Evolutionary conservation across 2,329 filamentous ascomycete species (phyloP), one percentile per base, ranked within the genome.

Genomic region (Penicillium psychrosexuale): DNA sequence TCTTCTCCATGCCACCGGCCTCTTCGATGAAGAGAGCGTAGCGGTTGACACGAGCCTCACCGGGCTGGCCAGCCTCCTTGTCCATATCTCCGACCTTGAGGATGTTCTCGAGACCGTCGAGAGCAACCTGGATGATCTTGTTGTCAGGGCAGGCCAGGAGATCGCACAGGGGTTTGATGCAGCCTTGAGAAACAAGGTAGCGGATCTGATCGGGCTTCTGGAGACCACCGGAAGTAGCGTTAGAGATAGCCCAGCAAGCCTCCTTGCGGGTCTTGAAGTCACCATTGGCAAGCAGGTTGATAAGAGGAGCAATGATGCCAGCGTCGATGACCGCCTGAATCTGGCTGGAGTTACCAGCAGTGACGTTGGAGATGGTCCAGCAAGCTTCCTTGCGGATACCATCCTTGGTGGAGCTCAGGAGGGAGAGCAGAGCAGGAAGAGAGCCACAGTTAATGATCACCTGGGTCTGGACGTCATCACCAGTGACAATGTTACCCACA

Each of bases 291-390:
- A 99, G 84, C 36, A 99, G 85, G 76, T 97, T 92, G 72, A 99
- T 97, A 67, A 99, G 81, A 58, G 94, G 94, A 34, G 91, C 91
- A 65, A 99, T 94, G 70, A 99, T 96, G 78, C 95, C 94, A 68
- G 92, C 92, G 69, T 99, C 94, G 67, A 99, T 88, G 53, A 99
- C 94, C 9, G 91, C 82, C 80, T 99, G 94, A 67, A 99, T 99
- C 78, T 99, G 94, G 55, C 88, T 91, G 36, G 93, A 96, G 82
- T 99, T 99, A 59, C 94, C 94, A 57, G 94, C 94, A 31, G 94
- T 99, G 69, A 99, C 90, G 82, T 99, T 99, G 72, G 92, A 97
- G 67, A 99, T 99, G 47, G 94, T 99, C 94, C 94, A 99, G 85
- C 94, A 99, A 28, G 94, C 94, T 77, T 99, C 94, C 82, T 99